Evolutionary conservation across 2,329 filamentous ascomycete species (phyloP), one percentile per base, ranked within the genome.

Genomic region (Davidsoniella australis): DNA sequence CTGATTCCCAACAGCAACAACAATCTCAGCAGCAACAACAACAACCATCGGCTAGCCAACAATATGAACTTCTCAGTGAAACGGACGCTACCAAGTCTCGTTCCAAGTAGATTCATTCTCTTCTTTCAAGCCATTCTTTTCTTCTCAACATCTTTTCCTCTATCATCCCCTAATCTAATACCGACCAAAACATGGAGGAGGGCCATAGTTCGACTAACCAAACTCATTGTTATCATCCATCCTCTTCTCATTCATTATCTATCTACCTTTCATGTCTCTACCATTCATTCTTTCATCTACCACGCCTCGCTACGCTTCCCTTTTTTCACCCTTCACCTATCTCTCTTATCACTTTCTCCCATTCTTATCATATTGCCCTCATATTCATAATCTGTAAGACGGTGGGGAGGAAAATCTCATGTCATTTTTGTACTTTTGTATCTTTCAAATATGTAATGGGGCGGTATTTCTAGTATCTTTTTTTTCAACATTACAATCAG

Each of bases 11-110:
- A 33, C 29, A 33, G 8, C 29, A 33, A 12, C 26, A 33, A 33
- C 26, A 33, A 37, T 64, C 66, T 0, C 20, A 20, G 20, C 20
- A 20, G 4, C 20, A 20, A 20, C 20, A 23, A 12, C 29, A 33
- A 12, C 29, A 33, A 33, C 29, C 8, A 38, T 64, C 66, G 0
- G 66, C 67, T n/a, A 56, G 18, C 17, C 41, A 43, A 20, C 29
- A 10, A 10, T 10, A 33, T 12, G 29, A 33, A 9, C 29, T 33
- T 33, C 8, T 33, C 6, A 10, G 6, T 12, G 38, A 6, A 66
- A 62, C 49, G 57, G 59, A 38, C 52, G 18, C 14, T 44, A 8
- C 18, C 10, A 29, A 44, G 41, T 44, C 29, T 12, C 29, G 9
- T 2, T 33, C 29, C 12, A 51, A 48, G 23, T 48, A 26, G 14